A percentile compares a stretch with the other conserved stretches of the same genome.
These are phyloP conservation scores for Pichia eremophila DNA, from an alignment of 805 yeast species.

Conservation along the genomic window DNA sequence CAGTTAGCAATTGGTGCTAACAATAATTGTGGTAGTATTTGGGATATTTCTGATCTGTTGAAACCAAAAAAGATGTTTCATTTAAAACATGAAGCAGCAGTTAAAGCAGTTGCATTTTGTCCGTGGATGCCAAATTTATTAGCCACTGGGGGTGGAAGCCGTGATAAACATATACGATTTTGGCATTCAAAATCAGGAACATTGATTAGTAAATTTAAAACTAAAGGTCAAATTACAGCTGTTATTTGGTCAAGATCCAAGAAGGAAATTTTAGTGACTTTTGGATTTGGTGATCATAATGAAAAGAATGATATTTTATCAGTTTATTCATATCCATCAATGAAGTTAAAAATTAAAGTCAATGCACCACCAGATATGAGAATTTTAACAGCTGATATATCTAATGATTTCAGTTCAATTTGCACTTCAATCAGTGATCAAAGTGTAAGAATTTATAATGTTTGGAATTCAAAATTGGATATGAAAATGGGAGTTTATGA, in stretches of 20 bases:
- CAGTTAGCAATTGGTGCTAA: slow-evolving; percentile 78
- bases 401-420: slow-evolving; percentile 54
- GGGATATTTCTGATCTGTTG: slow-evolving; percentile 45
- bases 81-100: slow-evolving; percentile 74
- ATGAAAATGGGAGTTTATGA: slow-evolving; percentile 21
- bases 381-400: slow-evolving; percentile 53
- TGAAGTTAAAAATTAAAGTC: slow-evolving; percentile 40
- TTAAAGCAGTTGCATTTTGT: slow-evolving; percentile 81
- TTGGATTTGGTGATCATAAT: slow-evolving; percentile 58
- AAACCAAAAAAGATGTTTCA: slow-evolving; percentile 37
- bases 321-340: slow-evolving; percentile 59
- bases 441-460: slow-evolving; percentile 61
- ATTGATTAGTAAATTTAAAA: slow-evolving; percentile 42
- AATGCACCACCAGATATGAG: slow-evolving; percentile 44
- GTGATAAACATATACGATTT: slow-evolving; percentile 69
- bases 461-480: slow-evolving; percentile 51
- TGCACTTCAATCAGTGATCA: slow-evolving; percentile 75
- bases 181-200: slow-evolving; percentile 86
- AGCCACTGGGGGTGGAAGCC: slow-evolving; percentile 88
- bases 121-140: slow-evolving; percentile 78
- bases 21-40: slow-evolving; percentile 69
- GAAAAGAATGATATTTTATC: slow-evolving; percentile 43
- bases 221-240: slow-evolving; percentile 72
- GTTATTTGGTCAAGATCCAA: slow-evolving; percentile 61
- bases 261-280: slow-evolving; percentile 66